Conservation (phyloP, 768 basidiomycete species). For the Zangia roseola region DNA sequence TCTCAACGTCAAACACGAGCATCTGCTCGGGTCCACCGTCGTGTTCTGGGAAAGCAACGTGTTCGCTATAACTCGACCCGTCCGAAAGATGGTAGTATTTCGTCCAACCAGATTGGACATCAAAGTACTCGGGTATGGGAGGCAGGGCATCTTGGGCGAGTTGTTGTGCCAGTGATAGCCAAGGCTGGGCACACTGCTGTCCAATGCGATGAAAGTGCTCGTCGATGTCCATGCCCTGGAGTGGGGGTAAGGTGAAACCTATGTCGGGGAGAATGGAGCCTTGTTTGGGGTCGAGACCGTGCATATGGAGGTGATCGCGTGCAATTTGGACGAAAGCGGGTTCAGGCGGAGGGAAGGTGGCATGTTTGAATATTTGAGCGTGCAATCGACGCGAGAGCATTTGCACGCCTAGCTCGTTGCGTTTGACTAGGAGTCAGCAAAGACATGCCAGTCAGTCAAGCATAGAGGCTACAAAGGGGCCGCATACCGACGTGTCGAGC, state of each 20-base stretch:
- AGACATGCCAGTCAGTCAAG: background rate
- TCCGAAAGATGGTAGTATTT: constrained; percentile 71
- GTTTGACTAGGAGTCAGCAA: constrained; percentile 44
- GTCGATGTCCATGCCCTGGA: constrained; percentile 79
- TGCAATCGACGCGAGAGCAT: constrained; percentile 82
- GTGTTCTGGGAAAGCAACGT: constrained; percentile 65
- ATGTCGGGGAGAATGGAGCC: constrained; percentile 80
- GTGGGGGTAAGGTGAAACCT: constrained; percentile 75
- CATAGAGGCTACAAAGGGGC: background rate
- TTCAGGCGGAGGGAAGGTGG: constrained; percentile 61
- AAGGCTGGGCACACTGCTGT: constrained; percentile 65
- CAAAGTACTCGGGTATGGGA: constrained; percentile 56
- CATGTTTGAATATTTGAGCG: constrained; percentile 75
- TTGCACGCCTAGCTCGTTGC: constrained; percentile 93
- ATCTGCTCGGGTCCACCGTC: constrained; percentile 64
- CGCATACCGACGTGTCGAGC: constrained; percentile 7
- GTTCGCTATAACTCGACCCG: constrained; percentile 74
- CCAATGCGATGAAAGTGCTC: constrained; percentile 91
- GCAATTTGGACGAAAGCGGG: constrained; percentile 69
- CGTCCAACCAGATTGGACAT: constrained; percentile 80
- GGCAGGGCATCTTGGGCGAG: constrained; percentile 58
- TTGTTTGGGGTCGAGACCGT: constrained; percentile 77
- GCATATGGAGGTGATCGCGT: constrained; percentile 73
- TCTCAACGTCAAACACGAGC: constrained; percentile 93
- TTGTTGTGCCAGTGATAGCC: constrained; percentile 63